A percentile compares a stretch with the other conserved stretches of the same genome.
phyloP scores from a whole-genome alignment of 331 rosid genomes.

The Acacia pycnantha region DNA sequence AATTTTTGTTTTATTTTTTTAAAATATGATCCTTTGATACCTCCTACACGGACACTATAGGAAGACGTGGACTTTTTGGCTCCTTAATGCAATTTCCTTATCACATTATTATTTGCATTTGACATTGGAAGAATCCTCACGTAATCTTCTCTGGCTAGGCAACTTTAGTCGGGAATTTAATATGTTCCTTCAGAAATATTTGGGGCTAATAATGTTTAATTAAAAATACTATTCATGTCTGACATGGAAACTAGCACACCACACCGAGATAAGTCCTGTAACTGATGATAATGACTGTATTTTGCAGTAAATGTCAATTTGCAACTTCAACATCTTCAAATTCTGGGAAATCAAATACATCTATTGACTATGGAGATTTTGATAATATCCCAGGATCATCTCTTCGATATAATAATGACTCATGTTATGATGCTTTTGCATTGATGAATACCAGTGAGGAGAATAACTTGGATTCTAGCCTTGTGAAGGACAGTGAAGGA shows the following conservation, averaged over 20 bases:
- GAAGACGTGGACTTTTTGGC: neutral
- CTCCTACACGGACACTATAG: neutral
- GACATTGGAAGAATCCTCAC: neutral
- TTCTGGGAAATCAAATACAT: conserved; percentile 48
- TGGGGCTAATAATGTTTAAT: neutral
- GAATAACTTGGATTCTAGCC: conserved; percentile 36
- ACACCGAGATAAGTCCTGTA: neutral
- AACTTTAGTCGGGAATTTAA: neutral
- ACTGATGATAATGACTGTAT: neutral
- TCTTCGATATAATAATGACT: conserved; percentile 38
- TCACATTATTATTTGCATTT: neutral
- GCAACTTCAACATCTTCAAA: conserved; percentile 44
- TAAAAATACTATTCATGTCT: neutral
- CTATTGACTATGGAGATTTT: conserved; percentile 48
- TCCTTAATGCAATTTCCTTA: neutral
- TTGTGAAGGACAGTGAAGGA: conserved; percentile 53
- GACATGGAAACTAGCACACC: neutral
- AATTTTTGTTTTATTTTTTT: neutral
- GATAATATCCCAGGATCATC: conserved; percentile 43
- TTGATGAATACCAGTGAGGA: conserved; percentile 40
- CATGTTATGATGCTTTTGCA: conserved; percentile 43
- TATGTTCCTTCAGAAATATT: neutral
- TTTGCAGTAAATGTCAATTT: conserved; percentile 61
- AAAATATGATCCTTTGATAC: neutral
- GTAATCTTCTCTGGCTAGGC: neutral